A percentile compares a stretch with the other conserved stretches of the same genome.
Conservation (phyloP, 768 basidiomycete species). For the Trametes elegans region DNA sequence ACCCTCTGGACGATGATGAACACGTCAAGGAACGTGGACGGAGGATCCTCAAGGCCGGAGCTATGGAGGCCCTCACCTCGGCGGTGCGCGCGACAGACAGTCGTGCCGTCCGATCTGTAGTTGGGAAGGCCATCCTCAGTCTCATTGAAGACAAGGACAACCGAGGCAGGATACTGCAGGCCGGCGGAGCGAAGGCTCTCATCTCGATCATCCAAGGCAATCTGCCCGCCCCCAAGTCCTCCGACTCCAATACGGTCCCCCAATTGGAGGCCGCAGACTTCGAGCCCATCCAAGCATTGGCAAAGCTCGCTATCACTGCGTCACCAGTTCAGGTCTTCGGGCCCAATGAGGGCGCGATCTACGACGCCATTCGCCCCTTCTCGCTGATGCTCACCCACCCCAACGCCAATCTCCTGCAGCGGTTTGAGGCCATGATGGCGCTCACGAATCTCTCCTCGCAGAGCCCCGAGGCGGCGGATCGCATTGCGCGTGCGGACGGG, state of each 20-base stretch:
- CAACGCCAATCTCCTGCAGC: constrained; percentile 70
- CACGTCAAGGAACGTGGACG: constrained; percentile 63
- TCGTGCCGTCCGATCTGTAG: constrained; percentile 51
- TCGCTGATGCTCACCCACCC: constrained; percentile 68
- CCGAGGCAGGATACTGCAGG: constrained; percentile 72
- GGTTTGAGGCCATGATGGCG: constrained; percentile 94
- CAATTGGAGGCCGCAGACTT: constrained; percentile 46
- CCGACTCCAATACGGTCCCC: constrained; percentile 22
- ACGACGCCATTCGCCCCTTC: constrained; percentile 84
- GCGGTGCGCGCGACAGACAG: constrained; percentile 63
- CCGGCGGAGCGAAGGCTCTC: constrained; percentile 73
- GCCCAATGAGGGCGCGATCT: constrained; percentile 69
- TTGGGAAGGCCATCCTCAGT: constrained; percentile 64
- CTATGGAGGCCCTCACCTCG: constrained; percentile 57
- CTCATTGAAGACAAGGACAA: constrained; percentile 77
- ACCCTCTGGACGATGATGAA: constrained; percentile 57
- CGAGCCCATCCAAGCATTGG: constrained; percentile 80
- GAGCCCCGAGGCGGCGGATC: constrained; percentile 58
- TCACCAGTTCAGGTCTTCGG: constrained; percentile 91
- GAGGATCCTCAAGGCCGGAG: constrained; percentile 58
- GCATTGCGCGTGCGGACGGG: constrained; percentile 61
- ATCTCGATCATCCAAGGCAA: constrained; percentile 53
- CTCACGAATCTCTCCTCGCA: constrained; percentile 92
- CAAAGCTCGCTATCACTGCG: constrained; percentile 90
- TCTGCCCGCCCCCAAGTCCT: constrained; percentile 33